Evolutionary conservation across 1,139 yeast genomes (phyloP).

Genomic region (Geotrichum carabidarum): DNA sequence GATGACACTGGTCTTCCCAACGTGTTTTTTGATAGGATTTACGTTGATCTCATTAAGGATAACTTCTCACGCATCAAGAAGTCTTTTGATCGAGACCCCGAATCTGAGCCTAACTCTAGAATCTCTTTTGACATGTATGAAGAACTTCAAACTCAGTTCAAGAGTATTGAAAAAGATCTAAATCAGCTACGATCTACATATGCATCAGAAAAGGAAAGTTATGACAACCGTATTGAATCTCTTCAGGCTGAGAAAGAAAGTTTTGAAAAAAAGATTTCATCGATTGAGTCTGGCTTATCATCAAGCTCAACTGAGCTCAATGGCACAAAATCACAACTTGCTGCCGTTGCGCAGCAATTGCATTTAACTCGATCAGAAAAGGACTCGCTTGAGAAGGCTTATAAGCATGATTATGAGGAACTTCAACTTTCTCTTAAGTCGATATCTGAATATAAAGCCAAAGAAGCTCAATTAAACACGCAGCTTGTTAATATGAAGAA

Average conservation of each 20-base stretch:
- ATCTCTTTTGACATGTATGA: slow-evolving; percentile 70
- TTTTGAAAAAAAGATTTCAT: slow-evolving; percentile 20
- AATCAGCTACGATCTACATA: slow-evolving; percentile 26
- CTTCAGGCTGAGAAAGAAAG: slow-evolving; percentile 23
- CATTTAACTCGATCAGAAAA: slow-evolving; percentile 15
- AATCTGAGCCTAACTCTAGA: slow-evolving; percentile 59
- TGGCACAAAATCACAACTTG: slow-evolving; percentile 18
- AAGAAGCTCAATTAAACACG: slow-evolving; percentile 39
- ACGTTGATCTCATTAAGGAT: slow-evolving; percentile 63
- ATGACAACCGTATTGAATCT: slow-evolving; percentile 22
- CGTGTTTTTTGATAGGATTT: slow-evolving; percentile 63
- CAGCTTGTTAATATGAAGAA: slow-evolving; percentile 41
- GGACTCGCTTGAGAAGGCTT: slow-evolving; percentile 20
- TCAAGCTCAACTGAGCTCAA: slow-evolving; percentile 19
- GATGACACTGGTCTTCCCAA: slow-evolving; percentile 86
- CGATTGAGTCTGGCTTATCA: slow-evolving; percentile 18
- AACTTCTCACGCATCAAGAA: slow-evolving; percentile 63
- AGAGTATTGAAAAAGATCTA: slow-evolving; percentile 37
- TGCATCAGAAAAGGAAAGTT: slow-evolving; percentile 22
- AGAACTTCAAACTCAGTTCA: slow-evolving; percentile 47
- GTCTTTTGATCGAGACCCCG: slow-evolving; percentile 72
- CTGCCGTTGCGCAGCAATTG: slow-evolving; percentile 19
- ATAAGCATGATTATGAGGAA: slow-evolving; percentile 18
- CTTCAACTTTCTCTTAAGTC: slow-evolving; percentile 24
- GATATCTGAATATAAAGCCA: slow-evolving; percentile 30